These are phyloP conservation scores for Saturnispora sanitii DNA, from an alignment of 805 yeast genomes.

Conservation along the genomic window DNA sequence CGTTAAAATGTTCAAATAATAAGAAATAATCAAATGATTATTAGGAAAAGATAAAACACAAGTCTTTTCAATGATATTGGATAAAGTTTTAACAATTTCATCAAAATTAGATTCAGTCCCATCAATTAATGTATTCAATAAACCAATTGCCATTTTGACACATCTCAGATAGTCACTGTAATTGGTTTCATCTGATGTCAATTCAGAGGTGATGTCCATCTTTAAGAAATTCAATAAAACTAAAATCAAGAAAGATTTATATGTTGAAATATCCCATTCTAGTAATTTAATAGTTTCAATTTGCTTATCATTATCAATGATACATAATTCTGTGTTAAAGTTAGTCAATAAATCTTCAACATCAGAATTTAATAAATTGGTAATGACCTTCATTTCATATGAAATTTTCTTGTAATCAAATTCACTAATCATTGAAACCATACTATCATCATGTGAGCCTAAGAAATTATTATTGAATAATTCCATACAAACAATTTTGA, in stretches of 20 bases:
- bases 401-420: slow-evolving; percentile 58
- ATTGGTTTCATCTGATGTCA: slow-evolving; percentile 10
- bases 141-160: slow-evolving; percentile 33
- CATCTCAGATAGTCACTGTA: slow-evolving; percentile 29
- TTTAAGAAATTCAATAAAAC: slow-evolving; percentile 39
- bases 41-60: slow-evolving; percentile 5
- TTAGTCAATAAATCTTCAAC: slow-evolving; percentile 33
- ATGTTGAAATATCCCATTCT: slow-evolving; percentile 47
- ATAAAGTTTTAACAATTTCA: slow-evolving; percentile 16
- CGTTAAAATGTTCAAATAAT: slow-evolving; percentile 18
- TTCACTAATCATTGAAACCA: slow-evolving; percentile 6
- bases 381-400: slow-evolving; percentile 48
- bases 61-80: slow-evolving; percentile 11
- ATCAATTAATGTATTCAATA: slow-evolving; percentile 38
- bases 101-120: slow-evolving; percentile 50
- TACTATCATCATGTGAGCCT: slow-evolving; percentile 1
- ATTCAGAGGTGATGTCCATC: slow-evolving; percentile 14
- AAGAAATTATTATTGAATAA: slow-evolving; percentile 34
- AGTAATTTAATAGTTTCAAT: slow-evolving; percentile 33
- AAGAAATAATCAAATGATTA: slow-evolving; percentile 11
- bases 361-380: slow-evolving; percentile 42
- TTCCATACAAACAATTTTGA: slow-evolving; percentile 46
- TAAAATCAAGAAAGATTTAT: slow-evolving; percentile 44
- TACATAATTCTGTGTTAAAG: slow-evolving; percentile 50
- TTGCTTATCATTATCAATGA: slow-evolving; percentile 37